Base-by-base conservation (phyloP, 495 filamentous ascomycete genomes). In the Penicillium atrosanguineum region DNA sequence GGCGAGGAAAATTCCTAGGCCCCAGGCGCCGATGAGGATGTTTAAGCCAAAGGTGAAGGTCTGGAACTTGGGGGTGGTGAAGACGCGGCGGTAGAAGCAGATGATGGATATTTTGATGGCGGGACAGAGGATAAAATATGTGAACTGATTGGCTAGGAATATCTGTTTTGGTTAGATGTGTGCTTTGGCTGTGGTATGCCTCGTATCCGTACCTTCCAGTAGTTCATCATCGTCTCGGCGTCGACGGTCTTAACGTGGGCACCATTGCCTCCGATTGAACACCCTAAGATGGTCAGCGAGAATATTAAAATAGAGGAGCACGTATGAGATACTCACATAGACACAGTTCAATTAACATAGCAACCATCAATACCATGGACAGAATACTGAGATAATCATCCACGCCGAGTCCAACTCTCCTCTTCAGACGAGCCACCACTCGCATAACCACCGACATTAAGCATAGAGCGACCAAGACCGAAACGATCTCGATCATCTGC, bases 1-100 rank as follows among this genome's bases (percentile, higher is more conserved):
- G 21, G 71, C 66, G 38, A 77, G 48, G 46, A 75, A 68, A 46
- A 70, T 70, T 2, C 62, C 67, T 1, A 61, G 45, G 12, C 66
- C 70, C 68, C 72, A 77, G 31, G 62, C 47, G 37, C 57, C 58
- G 14, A 75, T 72, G 7, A 75, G 59, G 37, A 48, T 48, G 61
- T 70, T 71, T 9, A 74, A 50, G 18, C 41, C 65, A 25, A 69
- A 54, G 26, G 68, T 61, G 7, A 60, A 46, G 25, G 31, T 37
- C 46, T 71, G 72, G 59, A 77, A 78, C 44, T 51, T 52, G 6
- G 61, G 66, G 6, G 69, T 70, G 4, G 72, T 61, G 58, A 79
- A 79, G 39, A 79, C 52, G 9, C 74, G 71, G 20, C 73, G 72
- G 59, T 77, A 77, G 58, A 79, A 76, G 57, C 74, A 73, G 47